These are phyloP conservation scores for Solanum aculeatissimum DNA, from an alignment of 305 asterid species.

Conservation along the genomic window DNA sequence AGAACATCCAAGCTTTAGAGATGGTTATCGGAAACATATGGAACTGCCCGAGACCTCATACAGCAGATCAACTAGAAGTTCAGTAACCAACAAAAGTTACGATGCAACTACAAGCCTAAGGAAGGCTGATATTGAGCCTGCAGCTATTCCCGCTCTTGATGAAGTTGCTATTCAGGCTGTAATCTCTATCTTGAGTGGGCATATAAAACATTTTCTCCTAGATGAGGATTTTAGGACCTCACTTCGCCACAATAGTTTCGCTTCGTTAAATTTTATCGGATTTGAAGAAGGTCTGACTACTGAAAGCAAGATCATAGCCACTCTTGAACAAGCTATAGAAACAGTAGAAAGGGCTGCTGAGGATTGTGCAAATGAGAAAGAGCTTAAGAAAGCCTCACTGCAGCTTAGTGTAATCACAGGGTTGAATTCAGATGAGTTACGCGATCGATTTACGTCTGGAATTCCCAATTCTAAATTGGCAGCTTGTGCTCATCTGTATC, in stretches of 20 bases:
- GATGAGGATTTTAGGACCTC: conserved; percentile 66
- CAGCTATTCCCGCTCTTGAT: conserved; percentile 54
- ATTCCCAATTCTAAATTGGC: conserved; percentile 57
- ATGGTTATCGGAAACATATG: neutral
- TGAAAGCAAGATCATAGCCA: conserved; percentile 48
- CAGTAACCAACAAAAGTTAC: conserved; percentile 1
- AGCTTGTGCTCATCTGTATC: conserved; percentile 85
- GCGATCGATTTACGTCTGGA: conserved; percentile 48
- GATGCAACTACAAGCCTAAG: conserved; percentile 19
- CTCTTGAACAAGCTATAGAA: conserved; percentile 72
- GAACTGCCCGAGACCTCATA: conserved; percentile 10
- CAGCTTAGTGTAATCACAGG: conserved; percentile 88
- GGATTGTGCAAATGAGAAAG: conserved; percentile 32
- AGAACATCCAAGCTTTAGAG: conserved; percentile 2
- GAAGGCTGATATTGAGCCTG: conserved; percentile 20
- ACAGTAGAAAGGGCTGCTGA: conserved; percentile 54
- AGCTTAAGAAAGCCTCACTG: conserved; percentile 62
- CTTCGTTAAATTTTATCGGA: conserved; percentile 38
- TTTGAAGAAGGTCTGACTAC: conserved; percentile 19
- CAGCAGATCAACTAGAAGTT: conserved; percentile 6
- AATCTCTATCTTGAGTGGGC: conserved; percentile 46
- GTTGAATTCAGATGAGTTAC: conserved; percentile 42
- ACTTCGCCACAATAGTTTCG: conserved; percentile 43
- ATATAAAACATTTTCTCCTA: conserved; percentile 32
- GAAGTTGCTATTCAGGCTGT: conserved; percentile 66